Base-by-base conservation (phyloP, 1,284 basidiomycete genomes). In the Lignosus rhinocerotis region DNA sequence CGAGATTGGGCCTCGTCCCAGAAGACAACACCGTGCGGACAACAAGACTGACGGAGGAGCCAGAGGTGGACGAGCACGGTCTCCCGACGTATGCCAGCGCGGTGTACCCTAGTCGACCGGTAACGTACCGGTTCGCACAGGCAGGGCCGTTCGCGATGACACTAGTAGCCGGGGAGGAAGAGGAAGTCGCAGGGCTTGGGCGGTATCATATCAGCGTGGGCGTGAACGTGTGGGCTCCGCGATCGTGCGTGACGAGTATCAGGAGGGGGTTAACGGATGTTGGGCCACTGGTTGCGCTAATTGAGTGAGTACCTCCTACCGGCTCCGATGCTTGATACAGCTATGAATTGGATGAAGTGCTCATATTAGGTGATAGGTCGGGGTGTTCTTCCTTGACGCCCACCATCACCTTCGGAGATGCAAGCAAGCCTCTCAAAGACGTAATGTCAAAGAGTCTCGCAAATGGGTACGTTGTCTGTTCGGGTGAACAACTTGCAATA, bases 161-260 rank as follows among this genome's bases (percentile, higher is more conserved):
- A 25, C 41, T 69, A 30, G 31, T 55, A 21, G 57, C 56, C 41
- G 62, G 66, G 31, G 43, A 48, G 19, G 50, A 48, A 45, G 50
- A 56, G 47, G 55, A 42, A 2, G 49, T 38, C 9, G 17, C 38
- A n/a, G 53, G 48, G 1, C 12, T 53, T 17, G 60, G 56, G 42
- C 19, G 61, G 48, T 70, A 69, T 52, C 65, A 68, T 50, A 55
- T 71, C 41, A 65, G 65, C n/a, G 66, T 69, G 9, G 66, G 67
- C 14, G 61, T 68, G 30, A 67, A 71, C 34, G 62, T 70, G 33
- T 68, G 64, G 67, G 69, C 69, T 63, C 64, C 69, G 19, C 64
- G 54, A 39, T 59, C 55, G 31, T 62, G 56, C 19, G 61, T 68
- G 42, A 70, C 69, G 30, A 68, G 51, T 19, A 56, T 71, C 12